Percentiles rank a stretch among this genome's conserved stretches.
Conservation (phyloP, 1,284 basidiomycete species). For the Peniophora sp. region DNA sequence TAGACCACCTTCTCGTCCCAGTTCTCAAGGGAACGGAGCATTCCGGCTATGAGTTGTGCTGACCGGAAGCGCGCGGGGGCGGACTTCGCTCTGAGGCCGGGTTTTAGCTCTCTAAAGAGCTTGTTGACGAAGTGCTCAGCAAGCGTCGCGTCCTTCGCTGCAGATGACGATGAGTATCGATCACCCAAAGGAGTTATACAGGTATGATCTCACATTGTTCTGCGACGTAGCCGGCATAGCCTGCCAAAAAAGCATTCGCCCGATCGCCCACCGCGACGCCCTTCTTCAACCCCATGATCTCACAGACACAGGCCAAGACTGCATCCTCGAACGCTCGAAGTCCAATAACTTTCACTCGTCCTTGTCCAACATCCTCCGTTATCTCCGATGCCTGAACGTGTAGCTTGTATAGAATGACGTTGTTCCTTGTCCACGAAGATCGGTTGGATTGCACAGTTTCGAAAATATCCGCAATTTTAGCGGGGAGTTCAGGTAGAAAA, state of each 20-base stretch:
- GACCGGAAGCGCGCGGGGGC: constrained; percentile 82
- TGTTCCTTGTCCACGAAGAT: constrained; percentile 90
- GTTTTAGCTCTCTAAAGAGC: constrained; percentile 72
- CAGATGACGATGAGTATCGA: too few species aligned
- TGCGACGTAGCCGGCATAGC: constrained; percentile 74
- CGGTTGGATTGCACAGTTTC: constrained; percentile 79
- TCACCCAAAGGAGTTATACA: too few species aligned
- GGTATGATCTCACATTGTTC: constrained; percentile 77
- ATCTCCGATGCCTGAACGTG: constrained; percentile 60
- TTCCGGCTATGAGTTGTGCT: constrained; percentile 72
- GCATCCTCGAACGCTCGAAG: constrained; percentile 76
- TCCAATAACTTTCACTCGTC: constrained; percentile 56
- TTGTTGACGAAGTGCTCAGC: constrained; percentile 69
- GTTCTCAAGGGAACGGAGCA: constrained; percentile 45
- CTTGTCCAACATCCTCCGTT: constrained; percentile 45
- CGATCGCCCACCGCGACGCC: constrained; percentile 76
- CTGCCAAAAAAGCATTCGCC: constrained; percentile 78
- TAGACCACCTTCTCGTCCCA: constrained; percentile 80
- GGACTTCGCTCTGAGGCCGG: constrained; percentile 85
- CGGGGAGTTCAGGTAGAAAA: constrained; percentile 13
- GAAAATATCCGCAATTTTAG: constrained; percentile 50
- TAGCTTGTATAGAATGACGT: constrained; percentile 79
- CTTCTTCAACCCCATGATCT: constrained; percentile 78
- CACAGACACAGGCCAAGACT: constrained; percentile 67
- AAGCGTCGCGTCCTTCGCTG: too few species aligned